These are phyloP conservation scores for Scutellaria galericulata DNA, from an alignment of 257 asterid species.

Conservation along the genomic window DNA sequence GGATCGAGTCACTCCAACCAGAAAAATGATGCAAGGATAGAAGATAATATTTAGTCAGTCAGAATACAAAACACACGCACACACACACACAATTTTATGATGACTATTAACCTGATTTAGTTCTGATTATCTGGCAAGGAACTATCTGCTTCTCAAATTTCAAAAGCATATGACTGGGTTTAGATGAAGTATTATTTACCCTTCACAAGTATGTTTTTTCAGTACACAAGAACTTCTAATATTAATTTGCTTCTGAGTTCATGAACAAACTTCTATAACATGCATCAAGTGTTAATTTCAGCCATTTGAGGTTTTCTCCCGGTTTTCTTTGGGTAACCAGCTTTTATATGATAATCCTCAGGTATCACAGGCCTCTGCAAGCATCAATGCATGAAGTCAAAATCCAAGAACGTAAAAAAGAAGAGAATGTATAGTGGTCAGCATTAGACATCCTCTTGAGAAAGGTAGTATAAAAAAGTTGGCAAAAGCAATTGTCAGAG, in stretches of 20 bases:
- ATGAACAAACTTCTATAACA: not conserved
- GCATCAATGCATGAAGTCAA: conserved; percentile 17
- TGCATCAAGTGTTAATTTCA: not conserved
- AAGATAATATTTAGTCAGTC: not conserved
- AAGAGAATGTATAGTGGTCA: not conserved
- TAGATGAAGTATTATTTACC: not conserved
- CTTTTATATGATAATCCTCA: not conserved
- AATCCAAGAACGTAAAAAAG: not conserved
- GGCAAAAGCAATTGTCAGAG: conserved; percentile 20
- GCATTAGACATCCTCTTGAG: not conserved
- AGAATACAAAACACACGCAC: too few relatives aligned
- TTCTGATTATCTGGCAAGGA: conserved; percentile 1
- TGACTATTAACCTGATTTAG: conserved; percentile 2
- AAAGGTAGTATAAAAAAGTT: conserved; percentile 2
- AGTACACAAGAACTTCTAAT: not conserved
- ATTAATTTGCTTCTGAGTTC: conserved; percentile 17
- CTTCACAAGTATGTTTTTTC: not conserved
- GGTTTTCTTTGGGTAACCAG: conserved; percentile 7
- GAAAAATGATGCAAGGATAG: not conserved
- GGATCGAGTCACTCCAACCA: not conserved
- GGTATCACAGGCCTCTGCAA: not conserved
- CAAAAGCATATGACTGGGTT: conserved; percentile 2
- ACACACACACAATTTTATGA: not conserved
- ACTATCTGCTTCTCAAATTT: not conserved
- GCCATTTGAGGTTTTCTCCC: not conserved